Base-by-base conservation (phyloP, 1,284 basidiomycete genomes). In the Fomitopsis betulina region DNA sequence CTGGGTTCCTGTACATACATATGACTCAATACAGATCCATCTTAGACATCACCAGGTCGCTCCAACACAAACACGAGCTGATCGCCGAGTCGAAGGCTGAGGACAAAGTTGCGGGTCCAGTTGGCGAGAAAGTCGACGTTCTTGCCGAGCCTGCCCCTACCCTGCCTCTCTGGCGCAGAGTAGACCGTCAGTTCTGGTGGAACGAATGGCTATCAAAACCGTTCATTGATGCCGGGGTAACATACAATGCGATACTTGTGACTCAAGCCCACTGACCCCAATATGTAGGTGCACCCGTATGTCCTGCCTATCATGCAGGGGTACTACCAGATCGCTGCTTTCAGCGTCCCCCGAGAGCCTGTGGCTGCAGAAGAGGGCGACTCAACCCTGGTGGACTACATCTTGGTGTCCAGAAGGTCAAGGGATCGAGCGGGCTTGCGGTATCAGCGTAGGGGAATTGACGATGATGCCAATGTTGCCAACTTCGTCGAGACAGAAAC, bases 401-500 rank as follows among this genome's bases (percentile, higher is more conserved):
- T 85, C 38, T 75, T 92, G 54, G 79, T 95, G 51, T 95, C 96
- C 5, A 86, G 97, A 54, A 83, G 97, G 39, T 96, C 95, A 27
- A 84, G 94, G 62, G 86, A 95, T 72, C 86, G 97, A 52, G 94
- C 94, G 12, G 97, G 97, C 1, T 85, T 98, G 53, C 85, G 97
- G 55, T 99, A 98, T 79, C 97, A 99, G 72, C 86, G 94, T 32
- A 83, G 97, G 67, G 97, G 97, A 3, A 87, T 99, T 58, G 94
- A 99, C 67, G 83, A 89, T 58, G 87, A 91, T 63, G 88, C 91
- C 13, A 81, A 86, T 68, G 89, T 89, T 12, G 91, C 93, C 5
- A 96, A 96, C 73, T 96, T 94, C 70, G 94, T 96, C 38, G 94
- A 97, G 75, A 95, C 93, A 0, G 95, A 97, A 75, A 91, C 93